phyloP scores from a whole-genome alignment of 768 basidiomycete genomes.

The Tulasnella sp. region DNA sequence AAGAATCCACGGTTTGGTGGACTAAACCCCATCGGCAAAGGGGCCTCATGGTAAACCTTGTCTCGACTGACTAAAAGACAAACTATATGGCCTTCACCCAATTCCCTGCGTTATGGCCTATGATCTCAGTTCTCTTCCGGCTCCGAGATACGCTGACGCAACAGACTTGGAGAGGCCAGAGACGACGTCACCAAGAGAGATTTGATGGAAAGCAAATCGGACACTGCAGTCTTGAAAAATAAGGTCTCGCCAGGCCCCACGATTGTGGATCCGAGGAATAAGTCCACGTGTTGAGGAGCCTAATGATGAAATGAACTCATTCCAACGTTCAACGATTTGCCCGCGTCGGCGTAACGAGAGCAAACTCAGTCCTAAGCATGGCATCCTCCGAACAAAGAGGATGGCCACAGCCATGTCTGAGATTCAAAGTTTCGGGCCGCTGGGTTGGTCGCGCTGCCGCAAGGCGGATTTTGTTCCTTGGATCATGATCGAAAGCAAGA shows the following conservation, averaged over 20 bases:
- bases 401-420: background rate
- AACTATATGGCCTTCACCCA: background rate
- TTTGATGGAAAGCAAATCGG: background rate
- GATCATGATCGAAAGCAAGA: background rate
- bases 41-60: conserved; percentile 1
- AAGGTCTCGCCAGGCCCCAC: background rate
- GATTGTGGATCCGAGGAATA: background rate
- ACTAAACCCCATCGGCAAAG: background rate
- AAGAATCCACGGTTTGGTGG: background rate
- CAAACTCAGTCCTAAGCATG: background rate
- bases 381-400: background rate
- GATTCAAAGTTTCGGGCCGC: background rate
- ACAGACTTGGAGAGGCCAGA: background rate
- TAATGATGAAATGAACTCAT: background rate
- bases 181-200: background rate
- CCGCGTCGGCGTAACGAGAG: background rate
- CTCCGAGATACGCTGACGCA: background rate
- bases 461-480: background rate
- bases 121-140: background rate
- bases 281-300: background rate
- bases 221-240: background rate
- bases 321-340: background rate
- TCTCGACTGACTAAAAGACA: background rate
- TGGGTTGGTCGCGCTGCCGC: background rate
- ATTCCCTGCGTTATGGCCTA: background rate